Conservation (phyloP, 2,329 filamentous ascomycete genomes). For the Penicillium sp. region DNA sequence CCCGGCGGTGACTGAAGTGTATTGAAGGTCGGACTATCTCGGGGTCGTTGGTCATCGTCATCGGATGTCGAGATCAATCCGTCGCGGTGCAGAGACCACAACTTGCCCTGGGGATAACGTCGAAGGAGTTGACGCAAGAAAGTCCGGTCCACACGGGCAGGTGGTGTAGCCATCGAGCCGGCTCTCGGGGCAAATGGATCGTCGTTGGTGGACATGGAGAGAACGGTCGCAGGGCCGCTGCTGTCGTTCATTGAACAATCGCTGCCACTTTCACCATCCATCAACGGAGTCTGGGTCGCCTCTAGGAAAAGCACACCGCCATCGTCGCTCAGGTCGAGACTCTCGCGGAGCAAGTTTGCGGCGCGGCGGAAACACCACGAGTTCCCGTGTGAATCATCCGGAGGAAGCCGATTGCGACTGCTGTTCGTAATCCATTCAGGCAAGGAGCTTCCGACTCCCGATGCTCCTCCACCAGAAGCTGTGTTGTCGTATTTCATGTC, state of each 20-base stretch:
- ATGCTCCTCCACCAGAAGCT: conserved; percentile 26
- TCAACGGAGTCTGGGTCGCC: conserved; percentile 25
- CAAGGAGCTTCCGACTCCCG: conserved; percentile 27
- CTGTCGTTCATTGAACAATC: conserved; percentile 28
- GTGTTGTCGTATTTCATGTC: conserved; percentile 29
- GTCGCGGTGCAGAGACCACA: conserved; percentile 50
- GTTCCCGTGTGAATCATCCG: conserved; percentile 39
- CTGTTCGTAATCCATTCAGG: conserved; percentile 35
- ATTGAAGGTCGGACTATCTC: conserved; percentile 11
- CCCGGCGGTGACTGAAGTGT: conserved; percentile 7
- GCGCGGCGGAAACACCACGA: conserved; percentile 49
- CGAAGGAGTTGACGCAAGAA: conserved; percentile 39
- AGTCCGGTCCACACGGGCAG: conserved; percentile 31
- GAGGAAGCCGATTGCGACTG: conserved; percentile 23
- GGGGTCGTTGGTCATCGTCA: conserved; percentile 40
- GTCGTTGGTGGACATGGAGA: conserved; percentile 37
- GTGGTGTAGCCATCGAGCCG: conserved; percentile 26
- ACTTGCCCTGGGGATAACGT: conserved; percentile 48
- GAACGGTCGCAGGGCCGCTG: conserved; percentile 29
- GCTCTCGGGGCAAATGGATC: conserved; percentile 36
- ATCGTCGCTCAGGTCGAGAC: conserved; percentile 45
- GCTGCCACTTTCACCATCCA: conserved; percentile 29
- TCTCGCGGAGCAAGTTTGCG: conserved; percentile 48
- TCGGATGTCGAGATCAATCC: conserved; percentile 45
- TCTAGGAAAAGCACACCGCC: conserved; percentile 48